Evolutionary conservation across 163 green algal genomes (phyloP).

Genomic region (Picocystis sp.): DNA sequence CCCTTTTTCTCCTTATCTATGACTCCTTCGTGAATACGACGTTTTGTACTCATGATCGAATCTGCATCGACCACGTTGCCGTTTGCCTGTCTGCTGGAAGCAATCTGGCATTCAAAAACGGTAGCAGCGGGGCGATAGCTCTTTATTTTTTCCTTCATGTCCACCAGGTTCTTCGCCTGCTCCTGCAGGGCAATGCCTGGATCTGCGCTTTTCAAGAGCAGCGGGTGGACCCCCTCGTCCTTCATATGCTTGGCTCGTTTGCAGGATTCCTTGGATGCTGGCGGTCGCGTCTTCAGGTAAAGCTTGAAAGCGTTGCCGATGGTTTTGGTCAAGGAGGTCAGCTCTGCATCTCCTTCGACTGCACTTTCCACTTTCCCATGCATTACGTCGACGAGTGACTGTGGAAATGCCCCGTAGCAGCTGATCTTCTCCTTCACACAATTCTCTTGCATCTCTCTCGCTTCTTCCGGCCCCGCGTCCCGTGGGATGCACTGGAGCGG

Average conservation of each 20-base stretch:
- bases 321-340: slow-evolving; percentile 1
- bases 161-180: slow-evolving; percentile 24
- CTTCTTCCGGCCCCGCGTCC: no score
- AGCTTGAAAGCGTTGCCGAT: slow-evolving; percentile 57
- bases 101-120: slow-evolving; percentile 70
- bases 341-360: slow-evolving; percentile 17
- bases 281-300: slow-evolving; percentile 68
- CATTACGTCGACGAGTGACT: no score
- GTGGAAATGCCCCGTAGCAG: no score
- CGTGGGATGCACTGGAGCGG: slow-evolving; percentile 35
- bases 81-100: slow-evolving; percentile 3
- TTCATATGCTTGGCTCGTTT: slow-evolving; percentile 39
- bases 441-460: no score
- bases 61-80: no score
- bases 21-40: no score
- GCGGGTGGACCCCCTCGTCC: slow-evolving; percentile 3
- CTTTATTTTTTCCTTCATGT: slow-evolving; percentile 42
- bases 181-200: no score
- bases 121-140: slow-evolving; percentile 59
- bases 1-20: no score
- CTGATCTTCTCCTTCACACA: no score
- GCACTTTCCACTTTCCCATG: no score
- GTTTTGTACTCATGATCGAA: no score
- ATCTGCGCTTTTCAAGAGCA: slow-evolving; percentile 1
- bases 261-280: slow-evolving; percentile 48